Evolutionary conservation across 371 early-diverging fungal genomes (phyloP), one percentile per base, ranked within the genome.

Genomic region (Choanephora cucurbitarum): DNA sequence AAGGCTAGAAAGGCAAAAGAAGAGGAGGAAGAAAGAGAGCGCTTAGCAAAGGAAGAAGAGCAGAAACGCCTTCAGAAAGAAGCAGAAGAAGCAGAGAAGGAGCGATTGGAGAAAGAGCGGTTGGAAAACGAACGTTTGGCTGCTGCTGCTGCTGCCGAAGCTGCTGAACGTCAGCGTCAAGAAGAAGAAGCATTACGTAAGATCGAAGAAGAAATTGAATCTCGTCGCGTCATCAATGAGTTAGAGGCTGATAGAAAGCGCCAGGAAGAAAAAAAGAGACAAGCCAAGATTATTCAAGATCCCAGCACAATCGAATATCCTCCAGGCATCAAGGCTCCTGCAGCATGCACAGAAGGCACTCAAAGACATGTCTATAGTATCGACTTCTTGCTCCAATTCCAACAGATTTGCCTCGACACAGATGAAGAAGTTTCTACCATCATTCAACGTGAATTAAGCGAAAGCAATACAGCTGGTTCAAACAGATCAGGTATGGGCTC

Each of bases 351-450:
- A 67, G 50, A 46, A 10, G 23, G 13, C 2, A 71, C 66, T 39
- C 82, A 83, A 42, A 82, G 78, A 63, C 73, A 74, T 49, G 67
- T 75, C 44, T 90, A 90, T 57, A 76, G 77, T 19, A 77, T 79
- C 37, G 85, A 81, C 49, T 97, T 95, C 69, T 81, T 97, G 68
- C 70, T 88, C 69, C 85, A 83, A 49, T 94, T 94, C 73, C 78
- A 76, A 62, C 73, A 71, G 14, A 66, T 87, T 37, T 87, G 92
- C 67, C 71, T 68, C 33, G 83, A 83, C 22, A 77, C 83, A 43
- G 89, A 91, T 9, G 73, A 73, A 1, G 85, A 87, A 19, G 72
- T 94, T 19, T 81, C 85, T 14, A 80, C 81, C 23, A 67, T 40
- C 79, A 80, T 44, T 57, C 33, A 31, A 5, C 28, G 14, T 11